Percentiles rank a stretch among this genome's conserved stretches.
Conservation (phyloP, 2,329 filamentous ascomycete genomes). For the Penicillium corylophilum region DNA sequence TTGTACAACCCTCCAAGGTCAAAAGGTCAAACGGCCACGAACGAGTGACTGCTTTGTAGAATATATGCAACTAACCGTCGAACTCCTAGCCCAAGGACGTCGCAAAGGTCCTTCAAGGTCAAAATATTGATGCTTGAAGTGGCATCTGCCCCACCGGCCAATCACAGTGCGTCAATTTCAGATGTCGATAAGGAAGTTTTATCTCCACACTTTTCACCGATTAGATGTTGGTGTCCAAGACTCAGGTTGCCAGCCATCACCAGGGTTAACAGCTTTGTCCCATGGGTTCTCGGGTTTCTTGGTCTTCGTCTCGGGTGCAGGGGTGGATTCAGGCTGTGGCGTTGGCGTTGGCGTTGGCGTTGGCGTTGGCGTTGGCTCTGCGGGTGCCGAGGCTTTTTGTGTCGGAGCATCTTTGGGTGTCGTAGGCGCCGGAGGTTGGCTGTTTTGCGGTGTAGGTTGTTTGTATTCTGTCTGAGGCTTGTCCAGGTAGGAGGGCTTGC, state of each 20-base stretch:
- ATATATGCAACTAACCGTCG: no score
- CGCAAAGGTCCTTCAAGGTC: no score
- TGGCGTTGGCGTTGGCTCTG: not conserved
- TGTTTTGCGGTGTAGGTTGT: conserved; percentile 47
- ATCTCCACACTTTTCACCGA: conserved; percentile 33
- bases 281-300: conserved; percentile 52
- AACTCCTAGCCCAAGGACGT: no score
- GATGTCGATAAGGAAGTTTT: not conserved
- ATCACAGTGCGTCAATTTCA: not conserved
- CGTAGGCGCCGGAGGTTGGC: conserved; percentile 41
- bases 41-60: no score
- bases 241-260: conserved; percentile 67
- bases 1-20: no score
- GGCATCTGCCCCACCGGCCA: not conserved
- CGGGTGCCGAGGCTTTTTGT: not conserved
- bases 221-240: conserved; percentile 58
- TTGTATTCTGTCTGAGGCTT: conserved; percentile 53
- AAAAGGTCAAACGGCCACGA: no score
- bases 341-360: not conserved
- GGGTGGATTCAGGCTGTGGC: conserved; percentile 4
- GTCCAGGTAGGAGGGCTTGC: conserved; percentile 59
- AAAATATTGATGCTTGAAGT: not conserved
- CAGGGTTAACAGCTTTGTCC: conserved; percentile 55
- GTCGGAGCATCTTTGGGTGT: conserved; percentile 32
- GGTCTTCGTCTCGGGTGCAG: conserved; percentile 9